These are phyloP conservation scores for Blastocystis sp. DNA, from an alignment of 352 stramenopile genomes.

Conservation along the genomic window DNA sequence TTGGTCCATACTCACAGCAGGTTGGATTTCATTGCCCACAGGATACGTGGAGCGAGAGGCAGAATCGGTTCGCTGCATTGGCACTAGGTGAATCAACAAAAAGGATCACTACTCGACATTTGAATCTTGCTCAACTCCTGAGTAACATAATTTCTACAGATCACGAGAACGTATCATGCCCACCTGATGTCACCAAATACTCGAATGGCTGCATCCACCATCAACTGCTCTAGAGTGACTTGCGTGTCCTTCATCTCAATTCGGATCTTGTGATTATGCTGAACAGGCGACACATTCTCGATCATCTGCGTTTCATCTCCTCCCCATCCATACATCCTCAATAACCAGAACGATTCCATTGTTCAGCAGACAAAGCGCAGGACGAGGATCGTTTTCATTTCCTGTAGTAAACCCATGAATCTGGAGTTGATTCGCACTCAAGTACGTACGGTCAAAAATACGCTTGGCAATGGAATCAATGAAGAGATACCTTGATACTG, in stretches of 20 bases:
- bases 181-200: slow-evolving; percentile 8
- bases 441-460: not conserved
- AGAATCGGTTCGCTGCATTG: not conserved
- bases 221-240: not conserved
- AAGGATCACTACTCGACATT: not conserved
- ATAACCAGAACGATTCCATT: not conserved
- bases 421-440: not conserved
- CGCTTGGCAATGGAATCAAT: not conserved
- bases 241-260: not conserved
- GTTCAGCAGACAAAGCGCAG: not conserved
- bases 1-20: not conserved
- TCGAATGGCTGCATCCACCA: slow-evolving; percentile 4
- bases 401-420: slow-evolving; percentile 4
- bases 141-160: slow-evolving; percentile 8
- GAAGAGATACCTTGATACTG: not conserved
- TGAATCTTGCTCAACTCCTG: slow-evolving; percentile 20
- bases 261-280: not conserved
- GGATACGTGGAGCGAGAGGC: not conserved
- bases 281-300: not conserved
- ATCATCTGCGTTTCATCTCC: not conserved
- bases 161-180: not conserved
- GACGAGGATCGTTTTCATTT: slow-evolving; percentile 15
- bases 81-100: not conserved
- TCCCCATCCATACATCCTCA: not conserved
- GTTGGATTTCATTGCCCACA: not conserved